Conservation (phyloP, 176 grass and related monocot genomes). For the Panicum miliaceum region DNA sequence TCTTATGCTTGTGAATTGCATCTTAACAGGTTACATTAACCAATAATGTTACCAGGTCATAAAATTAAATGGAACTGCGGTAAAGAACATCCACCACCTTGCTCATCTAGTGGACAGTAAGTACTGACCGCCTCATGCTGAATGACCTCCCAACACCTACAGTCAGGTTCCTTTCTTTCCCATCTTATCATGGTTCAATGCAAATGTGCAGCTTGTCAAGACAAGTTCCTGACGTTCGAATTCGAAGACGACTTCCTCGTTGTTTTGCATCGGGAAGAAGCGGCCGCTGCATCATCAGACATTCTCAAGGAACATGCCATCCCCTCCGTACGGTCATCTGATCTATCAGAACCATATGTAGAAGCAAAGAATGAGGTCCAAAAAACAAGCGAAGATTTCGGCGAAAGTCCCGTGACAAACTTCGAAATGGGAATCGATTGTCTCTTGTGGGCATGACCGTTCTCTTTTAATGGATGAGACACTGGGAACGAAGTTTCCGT, state of each 20-base stretch:
- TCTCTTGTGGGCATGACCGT: constrained; percentile 82
- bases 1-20: constrained; percentile 36
- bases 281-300: constrained; percentile 52
- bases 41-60: constrained; percentile 60
- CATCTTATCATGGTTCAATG: constrained; percentile 14
- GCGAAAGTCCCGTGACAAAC: constrained; percentile 82
- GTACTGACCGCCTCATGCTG: constrained; percentile 30
- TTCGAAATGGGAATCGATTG: constrained; percentile 86
- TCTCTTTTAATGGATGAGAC: background rate
- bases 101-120: constrained; percentile 93
- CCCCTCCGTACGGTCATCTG: constrained; percentile 73
- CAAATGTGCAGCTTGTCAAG: constrained; percentile 70
- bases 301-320: constrained; percentile 92
- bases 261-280: constrained; percentile 80
- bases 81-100: constrained; percentile 98
- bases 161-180: background rate
- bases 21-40: constrained; percentile 30
- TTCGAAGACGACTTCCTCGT: constrained; percentile 95
- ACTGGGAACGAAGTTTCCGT: background rate
- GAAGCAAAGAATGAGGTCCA: constrained; percentile 54
- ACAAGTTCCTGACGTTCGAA: constrained; percentile 95
- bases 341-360: constrained; percentile 65
- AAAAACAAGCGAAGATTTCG: constrained; percentile 64
- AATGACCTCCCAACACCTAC: background rate
- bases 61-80: constrained; percentile 76